Conservation (phyloP, 2,329 filamentous ascomycete genomes). For the Davidsoniella neocaledoniae region DNA sequence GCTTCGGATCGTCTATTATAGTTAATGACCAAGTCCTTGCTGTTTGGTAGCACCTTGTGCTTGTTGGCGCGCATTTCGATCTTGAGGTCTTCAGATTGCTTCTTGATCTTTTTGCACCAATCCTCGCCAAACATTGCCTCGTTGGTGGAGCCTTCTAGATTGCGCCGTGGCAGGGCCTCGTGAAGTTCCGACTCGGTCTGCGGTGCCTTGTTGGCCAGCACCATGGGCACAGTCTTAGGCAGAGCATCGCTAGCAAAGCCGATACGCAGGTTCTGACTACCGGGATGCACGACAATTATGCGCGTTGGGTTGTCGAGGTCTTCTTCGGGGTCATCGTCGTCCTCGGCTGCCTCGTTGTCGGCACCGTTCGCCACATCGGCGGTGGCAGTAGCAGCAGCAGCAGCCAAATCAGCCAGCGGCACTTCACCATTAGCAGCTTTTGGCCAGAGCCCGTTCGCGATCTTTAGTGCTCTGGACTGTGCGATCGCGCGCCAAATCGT, state of each 20-base stretch:
- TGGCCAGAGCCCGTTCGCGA: conserved; percentile 64
- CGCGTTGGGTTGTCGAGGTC: conserved; percentile 63
- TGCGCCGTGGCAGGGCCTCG: conserved; percentile 58
- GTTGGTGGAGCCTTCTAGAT: conserved; percentile 40
- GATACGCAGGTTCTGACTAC: conserved; percentile 87
- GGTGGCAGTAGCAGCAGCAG: conserved; percentile 16
- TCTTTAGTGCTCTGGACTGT: conserved; percentile 79
- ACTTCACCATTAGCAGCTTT: conserved; percentile 45
- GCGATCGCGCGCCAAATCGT: conserved; percentile 68
- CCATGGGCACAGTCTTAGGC: conserved; percentile 87
- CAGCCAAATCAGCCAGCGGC: conserved; percentile 14
- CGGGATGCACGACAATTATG: conserved; percentile 86
- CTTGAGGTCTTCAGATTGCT: conserved; percentile 76
- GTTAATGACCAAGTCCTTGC: conserved; percentile 86
- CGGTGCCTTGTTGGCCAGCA: conserved; percentile 62
- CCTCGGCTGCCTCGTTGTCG: conserved; percentile 27
- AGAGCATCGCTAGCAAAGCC: conserved; percentile 91
- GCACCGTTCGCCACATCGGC: conserved; percentile 25
- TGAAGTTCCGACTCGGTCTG: conserved; percentile 72
- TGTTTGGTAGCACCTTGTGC: conserved; percentile 89
- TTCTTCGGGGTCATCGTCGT: conserved; percentile 36
- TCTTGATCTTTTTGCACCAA: conserved; percentile 55
- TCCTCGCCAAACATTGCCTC: conserved; percentile 85
- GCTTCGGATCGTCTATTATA: conserved; percentile 75
- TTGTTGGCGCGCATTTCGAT: conserved; percentile 85